Conservation (phyloP, 208 protist genomes). For the Acanthamoeba sp. region DNA sequence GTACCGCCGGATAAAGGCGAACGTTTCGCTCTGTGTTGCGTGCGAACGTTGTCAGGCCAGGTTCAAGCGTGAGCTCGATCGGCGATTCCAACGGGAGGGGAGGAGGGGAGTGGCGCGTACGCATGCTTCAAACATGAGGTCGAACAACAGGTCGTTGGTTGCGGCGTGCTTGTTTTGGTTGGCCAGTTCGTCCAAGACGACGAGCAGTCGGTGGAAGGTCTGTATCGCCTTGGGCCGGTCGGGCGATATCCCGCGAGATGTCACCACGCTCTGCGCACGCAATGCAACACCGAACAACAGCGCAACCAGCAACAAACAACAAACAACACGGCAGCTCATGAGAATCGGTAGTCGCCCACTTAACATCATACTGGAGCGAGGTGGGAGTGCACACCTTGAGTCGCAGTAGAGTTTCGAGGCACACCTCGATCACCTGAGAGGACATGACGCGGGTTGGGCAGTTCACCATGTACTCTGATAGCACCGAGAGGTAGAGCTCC, state of each 20-base stretch:
- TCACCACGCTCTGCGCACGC: not conserved
- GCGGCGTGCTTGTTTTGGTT: not conserved
- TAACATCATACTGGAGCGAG: too few species aligned
- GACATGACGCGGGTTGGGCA: slow-evolving; percentile 71
- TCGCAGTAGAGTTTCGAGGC: slow-evolving; percentile 46
- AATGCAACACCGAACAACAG: too few species aligned
- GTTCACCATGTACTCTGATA: slow-evolving; percentile 56
- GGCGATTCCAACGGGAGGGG: too few species aligned
- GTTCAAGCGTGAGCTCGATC: not conserved
- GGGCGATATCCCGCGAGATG: not conserved
- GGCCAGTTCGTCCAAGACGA: slow-evolving; percentile 6
- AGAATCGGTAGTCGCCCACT: not conserved
- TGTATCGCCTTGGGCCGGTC: not conserved
- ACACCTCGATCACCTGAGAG: slow-evolving; percentile 61
- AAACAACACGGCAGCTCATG: not conserved
- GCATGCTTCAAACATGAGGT: not conserved
- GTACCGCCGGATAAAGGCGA: not conserved
- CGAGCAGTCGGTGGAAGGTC: slow-evolving; percentile 25
- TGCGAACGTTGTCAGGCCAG: not conserved
- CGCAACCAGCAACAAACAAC: too few species aligned
- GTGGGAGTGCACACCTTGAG: not conserved
- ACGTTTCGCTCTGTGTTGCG: not conserved
- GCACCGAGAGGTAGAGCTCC: slow-evolving; percentile 63
- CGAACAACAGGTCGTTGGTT: slow-evolving; percentile 20
- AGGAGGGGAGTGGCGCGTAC: not conserved